A percentile compares a stretch with the other conserved stretches of the same genome.
These are phyloP conservation scores for Orbilia quercus DNA, from an alignment of 2,329 filamentous ascomycete genomes.

Conservation along the genomic window DNA sequence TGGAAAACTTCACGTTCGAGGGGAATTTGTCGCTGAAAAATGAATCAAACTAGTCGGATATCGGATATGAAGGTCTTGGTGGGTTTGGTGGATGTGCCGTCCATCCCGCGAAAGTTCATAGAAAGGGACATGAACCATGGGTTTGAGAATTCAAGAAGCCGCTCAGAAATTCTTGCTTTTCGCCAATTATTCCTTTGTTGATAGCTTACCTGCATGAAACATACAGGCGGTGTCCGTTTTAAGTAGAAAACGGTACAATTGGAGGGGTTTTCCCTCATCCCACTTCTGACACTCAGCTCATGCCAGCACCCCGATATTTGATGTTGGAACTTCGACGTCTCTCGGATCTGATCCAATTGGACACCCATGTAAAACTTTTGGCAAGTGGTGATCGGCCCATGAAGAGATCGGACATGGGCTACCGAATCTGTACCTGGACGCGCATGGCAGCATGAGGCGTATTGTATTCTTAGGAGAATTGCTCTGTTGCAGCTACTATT, in stretches of 20 bases:
- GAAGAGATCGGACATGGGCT: constrained; percentile 19
- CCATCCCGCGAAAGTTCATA: too few relatives aligned
- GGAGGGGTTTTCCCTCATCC: constrained; percentile 7
- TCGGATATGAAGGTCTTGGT: too few relatives aligned
- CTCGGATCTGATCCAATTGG: constrained; percentile 1
- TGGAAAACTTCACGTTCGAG: too few relatives aligned
- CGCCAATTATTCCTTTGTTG: constrained; percentile 17
- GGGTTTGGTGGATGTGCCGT: too few relatives aligned
- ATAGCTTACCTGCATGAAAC: constrained; percentile 3
- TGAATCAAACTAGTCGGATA: too few relatives aligned
- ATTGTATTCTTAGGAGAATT: too few relatives aligned
- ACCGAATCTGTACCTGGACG: background rate
- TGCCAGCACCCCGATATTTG: background rate
- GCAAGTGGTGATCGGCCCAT: constrained; percentile 3
- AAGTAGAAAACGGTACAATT: constrained; percentile 16
- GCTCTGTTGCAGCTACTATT: background rate
- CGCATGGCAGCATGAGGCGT: background rate
- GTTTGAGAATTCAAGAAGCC: background rate
- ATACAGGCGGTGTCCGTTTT: constrained; percentile 39
- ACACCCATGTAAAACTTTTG: constrained; percentile 11
- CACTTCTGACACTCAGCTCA: background rate
- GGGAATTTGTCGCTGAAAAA: too few relatives aligned
- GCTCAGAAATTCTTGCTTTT: constrained; percentile 1
- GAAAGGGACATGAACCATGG: background rate
- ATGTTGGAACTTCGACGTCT: background rate